These are phyloP conservation scores for Penicillium psychrosexuale DNA, from an alignment of 2,329 filamentous ascomycete species.

Conservation along the genomic window DNA sequence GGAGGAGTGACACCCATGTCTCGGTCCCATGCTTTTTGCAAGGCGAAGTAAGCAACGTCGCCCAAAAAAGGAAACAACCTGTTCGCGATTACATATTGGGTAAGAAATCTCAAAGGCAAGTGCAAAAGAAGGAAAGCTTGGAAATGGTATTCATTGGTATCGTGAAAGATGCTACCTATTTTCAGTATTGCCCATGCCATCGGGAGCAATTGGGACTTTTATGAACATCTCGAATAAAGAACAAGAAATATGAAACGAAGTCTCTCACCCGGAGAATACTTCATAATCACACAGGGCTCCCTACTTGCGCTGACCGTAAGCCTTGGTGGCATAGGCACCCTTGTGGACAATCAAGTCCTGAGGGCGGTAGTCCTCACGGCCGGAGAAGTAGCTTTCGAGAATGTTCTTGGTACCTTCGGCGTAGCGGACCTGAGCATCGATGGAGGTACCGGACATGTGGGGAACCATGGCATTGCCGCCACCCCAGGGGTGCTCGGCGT, in stretches of 20 bases:
- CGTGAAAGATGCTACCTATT: slow-evolving; percentile 20
- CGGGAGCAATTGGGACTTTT: slow-evolving; percentile 5
- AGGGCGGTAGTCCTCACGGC: slow-evolving; percentile 79
- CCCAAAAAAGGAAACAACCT: no score
- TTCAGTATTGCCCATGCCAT: slow-evolving; percentile 9
- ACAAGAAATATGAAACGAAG: neutral
- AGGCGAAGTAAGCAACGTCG: no score
- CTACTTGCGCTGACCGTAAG: slow-evolving; percentile 71
- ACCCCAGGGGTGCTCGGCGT: slow-evolving; percentile 89
- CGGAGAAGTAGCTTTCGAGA: slow-evolving; percentile 84
- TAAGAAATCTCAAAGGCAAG: neutral
- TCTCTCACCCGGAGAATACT: neutral
- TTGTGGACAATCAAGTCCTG: slow-evolving; percentile 87
- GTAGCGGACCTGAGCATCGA: slow-evolving; percentile 94
- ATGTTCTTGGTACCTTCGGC: slow-evolving; percentile 85
- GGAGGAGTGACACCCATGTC: no score
- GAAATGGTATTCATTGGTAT: slow-evolving; percentile 25
- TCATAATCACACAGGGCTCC: neutral
- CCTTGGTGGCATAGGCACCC: slow-evolving; percentile 92
- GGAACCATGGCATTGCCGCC: slow-evolving; percentile 98
- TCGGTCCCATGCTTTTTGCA: no score
- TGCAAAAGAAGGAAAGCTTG: neutral
- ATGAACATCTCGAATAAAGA: slow-evolving; percentile 15
- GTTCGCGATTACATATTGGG: no score
- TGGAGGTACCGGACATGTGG: slow-evolving; percentile 98